phyloP scores from a whole-genome alignment of 2,329 filamentous ascomycete genomes.

The Trichoderma hamatum region DNA sequence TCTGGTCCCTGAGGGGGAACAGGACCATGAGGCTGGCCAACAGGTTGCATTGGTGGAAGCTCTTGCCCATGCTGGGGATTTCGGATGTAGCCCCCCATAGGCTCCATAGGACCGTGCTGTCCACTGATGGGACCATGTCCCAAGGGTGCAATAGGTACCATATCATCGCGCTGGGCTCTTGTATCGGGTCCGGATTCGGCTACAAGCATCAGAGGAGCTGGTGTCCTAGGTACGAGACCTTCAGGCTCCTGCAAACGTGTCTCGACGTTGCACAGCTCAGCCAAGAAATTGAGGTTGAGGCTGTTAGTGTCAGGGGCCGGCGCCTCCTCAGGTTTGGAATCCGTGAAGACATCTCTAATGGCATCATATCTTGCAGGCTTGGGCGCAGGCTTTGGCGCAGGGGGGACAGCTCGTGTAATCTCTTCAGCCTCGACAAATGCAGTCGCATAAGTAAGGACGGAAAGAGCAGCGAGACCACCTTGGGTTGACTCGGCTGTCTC shows the following conservation, averaged over 20 bases:
- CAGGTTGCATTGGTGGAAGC: slow-evolving; percentile 33
- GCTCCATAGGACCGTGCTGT: slow-evolving; percentile 30
- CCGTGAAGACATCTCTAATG: slow-evolving; percentile 48
- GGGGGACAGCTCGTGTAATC: slow-evolving; percentile 32
- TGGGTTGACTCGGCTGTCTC: slow-evolving; percentile 32
- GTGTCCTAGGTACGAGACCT: slow-evolving; percentile 22
- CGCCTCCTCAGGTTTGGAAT: slow-evolving; percentile 39
- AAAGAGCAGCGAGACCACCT: slow-evolving; percentile 37
- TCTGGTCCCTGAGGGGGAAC: slow-evolving; percentile 30
- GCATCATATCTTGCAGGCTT: slow-evolving; percentile 43
- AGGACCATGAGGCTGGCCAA: slow-evolving; percentile 34
- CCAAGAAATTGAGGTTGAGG: slow-evolving; percentile 40
- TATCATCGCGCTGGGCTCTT: slow-evolving; percentile 35
- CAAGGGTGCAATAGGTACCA: slow-evolving; percentile 28
- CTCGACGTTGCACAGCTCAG: slow-evolving; percentile 42
- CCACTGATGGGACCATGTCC: slow-evolving; percentile 32
- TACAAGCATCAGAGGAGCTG: not conserved
- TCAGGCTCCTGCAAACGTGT: slow-evolving; percentile 33
- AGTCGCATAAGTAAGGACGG: slow-evolving; percentile 39
- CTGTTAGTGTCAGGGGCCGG: slow-evolving; percentile 34
- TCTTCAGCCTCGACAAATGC: slow-evolving; percentile 39
- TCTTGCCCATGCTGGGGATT: slow-evolving; percentile 29
- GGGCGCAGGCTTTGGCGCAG: slow-evolving; percentile 37
- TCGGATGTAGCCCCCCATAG: slow-evolving; percentile 30
- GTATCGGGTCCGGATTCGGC: slow-evolving; percentile 28